Evolutionary conservation across 1,284 basidiomycete species (phyloP), one percentile per base, ranked within the genome.

Genomic region (Puccinia polysora): DNA sequence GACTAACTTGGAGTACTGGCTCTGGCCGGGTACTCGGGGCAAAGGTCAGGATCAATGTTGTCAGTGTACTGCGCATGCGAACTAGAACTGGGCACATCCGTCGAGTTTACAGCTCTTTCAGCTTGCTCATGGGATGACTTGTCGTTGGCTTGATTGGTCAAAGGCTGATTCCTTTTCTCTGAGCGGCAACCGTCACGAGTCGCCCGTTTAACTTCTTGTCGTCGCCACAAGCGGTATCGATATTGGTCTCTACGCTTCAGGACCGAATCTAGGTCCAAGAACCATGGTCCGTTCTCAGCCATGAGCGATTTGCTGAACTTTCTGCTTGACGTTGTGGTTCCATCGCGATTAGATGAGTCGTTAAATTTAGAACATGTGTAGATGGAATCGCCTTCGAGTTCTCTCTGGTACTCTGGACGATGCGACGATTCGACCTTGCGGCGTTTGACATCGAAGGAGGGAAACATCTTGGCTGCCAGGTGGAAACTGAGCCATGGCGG

Each of bases 311-410:
- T 63, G 43, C 38, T 63, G n/a, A 49, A 34, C 43, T 63, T 63
- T 30, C 45, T 49, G 43, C 60, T 63, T 23, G 36, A 36, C n/a
- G n/a, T n/a, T n/a, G n/a, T n/a, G n/a, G n/a, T n/a, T n/a, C n/a
- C n/a, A n/a, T n/a, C n/a, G 8, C 56, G 56, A 40, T 14, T 18
- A 20, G 28, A 23, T 15, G 56, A 23, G 25, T 59, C 56, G 32
- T 30, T 49, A 34, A 49, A 63, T 18, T 47, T 63, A 2, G 60
- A 63, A 43, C 60, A 63, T 3, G 60, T 63, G 30, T 63, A 63
- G 43, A 63, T 63, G n/a, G 60, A 63, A 43, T 63, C 60, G 25
- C 60, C 60, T 18, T 63, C 60, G 18, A 63, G 43, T 4, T 45
- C 6, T 25, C 47, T 63, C 43, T 63, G 60, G 28, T 63, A 63